These are phyloP conservation scores for Nicotiana tomentosiformis DNA, from an alignment of 257 asterid species.

Conservation along the genomic window DNA sequence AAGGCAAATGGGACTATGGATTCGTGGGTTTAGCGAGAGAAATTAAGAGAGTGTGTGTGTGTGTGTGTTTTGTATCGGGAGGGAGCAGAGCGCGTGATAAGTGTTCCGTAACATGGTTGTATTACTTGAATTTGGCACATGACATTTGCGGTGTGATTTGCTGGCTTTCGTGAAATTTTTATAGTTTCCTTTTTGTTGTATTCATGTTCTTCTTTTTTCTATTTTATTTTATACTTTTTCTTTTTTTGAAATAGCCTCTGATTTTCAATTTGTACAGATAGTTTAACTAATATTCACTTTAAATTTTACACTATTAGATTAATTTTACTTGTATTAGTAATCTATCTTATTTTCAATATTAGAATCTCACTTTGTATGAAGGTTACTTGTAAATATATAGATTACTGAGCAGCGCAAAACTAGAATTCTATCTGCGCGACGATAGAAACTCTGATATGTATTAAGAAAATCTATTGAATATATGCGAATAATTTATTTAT, in stretches of 20 bases:
- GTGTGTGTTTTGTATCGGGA: background rate
- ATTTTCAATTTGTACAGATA: no score
- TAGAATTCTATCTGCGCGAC: no score
- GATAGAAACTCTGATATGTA: no score
- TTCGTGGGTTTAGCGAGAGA: background rate
- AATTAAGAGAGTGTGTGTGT: background rate
- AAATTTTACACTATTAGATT: no score
- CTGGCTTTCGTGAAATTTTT: background rate
- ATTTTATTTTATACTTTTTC: background rate
- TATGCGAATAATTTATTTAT: no score
- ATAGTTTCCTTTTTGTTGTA: background rate
- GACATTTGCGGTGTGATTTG: background rate
- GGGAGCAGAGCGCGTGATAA: slow-evolving; percentile 11
- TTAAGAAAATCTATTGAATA: no score
- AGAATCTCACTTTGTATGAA: no score
- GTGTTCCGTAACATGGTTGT: background rate
- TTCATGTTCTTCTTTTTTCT: background rate
- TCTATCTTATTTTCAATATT: no score
- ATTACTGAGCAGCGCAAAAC: no score
- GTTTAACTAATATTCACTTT: no score
- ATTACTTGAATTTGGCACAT: slow-evolving; percentile 2
- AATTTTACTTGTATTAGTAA: no score
- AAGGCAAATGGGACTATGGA: slow-evolving; percentile 13
- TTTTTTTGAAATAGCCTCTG: background rate
- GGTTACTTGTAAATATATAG: no score